Evolutionary conservation across 139 green algal genomes (phyloP).

Genomic region (Diplosphaera chodatii): DNA sequence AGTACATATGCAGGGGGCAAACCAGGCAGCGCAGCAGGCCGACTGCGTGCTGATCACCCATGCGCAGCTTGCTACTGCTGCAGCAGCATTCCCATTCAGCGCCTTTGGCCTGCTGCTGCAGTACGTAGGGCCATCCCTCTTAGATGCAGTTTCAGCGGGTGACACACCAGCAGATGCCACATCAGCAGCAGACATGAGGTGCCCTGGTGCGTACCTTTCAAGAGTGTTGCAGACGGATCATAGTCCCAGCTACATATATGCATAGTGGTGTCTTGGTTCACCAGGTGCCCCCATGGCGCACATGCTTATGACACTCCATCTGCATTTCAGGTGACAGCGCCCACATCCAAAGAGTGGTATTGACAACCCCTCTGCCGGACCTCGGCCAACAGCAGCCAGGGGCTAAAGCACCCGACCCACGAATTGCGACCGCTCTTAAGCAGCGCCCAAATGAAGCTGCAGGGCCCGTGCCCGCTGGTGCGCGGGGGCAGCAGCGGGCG

Average conservation of each 20-base stretch:
- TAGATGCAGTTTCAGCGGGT: not conserved
- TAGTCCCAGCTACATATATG: too few species aligned
- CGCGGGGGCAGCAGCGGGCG: too few species aligned
- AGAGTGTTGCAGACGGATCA: too few species aligned
- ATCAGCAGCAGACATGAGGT: too few species aligned
- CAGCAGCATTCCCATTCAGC: constrained; percentile 6
- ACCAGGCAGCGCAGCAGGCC: not conserved
- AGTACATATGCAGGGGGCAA: constrained; percentile 11
- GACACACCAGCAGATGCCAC: not conserved
- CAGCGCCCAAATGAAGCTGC: too few species aligned
- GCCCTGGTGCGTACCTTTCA: too few species aligned
- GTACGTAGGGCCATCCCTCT: constrained; percentile 14
- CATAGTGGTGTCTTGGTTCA: too few species aligned
- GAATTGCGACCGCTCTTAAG: too few species aligned
- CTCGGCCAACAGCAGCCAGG: not conserved
- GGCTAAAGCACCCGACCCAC: not conserved
- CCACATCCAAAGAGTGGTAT: not conserved
- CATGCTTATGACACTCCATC: not conserved
- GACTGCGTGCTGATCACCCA: constrained; percentile 26
- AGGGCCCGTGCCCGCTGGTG: too few species aligned
- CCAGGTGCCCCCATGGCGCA: too few species aligned
- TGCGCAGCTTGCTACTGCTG: constrained; percentile 3
- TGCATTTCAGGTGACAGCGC: too few species aligned
- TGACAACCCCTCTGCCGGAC: not conserved
- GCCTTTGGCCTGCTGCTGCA: constrained; percentile 24